Conservation (phyloP, 2,329 filamentous ascomycete genomes). For the Aspergillus eucalypticola region DNA sequence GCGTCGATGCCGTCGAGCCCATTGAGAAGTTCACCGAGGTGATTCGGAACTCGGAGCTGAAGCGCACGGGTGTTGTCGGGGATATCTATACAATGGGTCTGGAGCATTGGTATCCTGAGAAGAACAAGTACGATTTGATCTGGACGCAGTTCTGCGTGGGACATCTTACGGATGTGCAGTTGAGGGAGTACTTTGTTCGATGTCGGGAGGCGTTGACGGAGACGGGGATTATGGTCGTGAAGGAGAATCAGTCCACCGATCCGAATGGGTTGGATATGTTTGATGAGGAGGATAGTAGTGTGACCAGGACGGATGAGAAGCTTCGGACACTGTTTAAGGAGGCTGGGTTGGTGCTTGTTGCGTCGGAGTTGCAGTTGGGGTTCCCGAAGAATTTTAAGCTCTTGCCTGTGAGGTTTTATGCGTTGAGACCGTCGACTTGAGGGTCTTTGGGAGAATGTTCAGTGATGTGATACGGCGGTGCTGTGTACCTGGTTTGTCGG, state of each 20-base stretch:
- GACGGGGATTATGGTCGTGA: slow-evolving; percentile 63
- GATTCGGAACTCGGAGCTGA: slow-evolving; percentile 47
- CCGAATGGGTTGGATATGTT: slow-evolving; percentile 63
- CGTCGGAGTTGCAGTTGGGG: slow-evolving; percentile 70
- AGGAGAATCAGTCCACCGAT: slow-evolving; percentile 72
- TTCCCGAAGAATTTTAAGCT: slow-evolving; percentile 64
- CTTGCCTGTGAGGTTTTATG: slow-evolving; percentile 76
- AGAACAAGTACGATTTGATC: slow-evolving; percentile 69
- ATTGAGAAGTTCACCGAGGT: slow-evolving; percentile 74
- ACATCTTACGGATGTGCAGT: slow-evolving; percentile 73
- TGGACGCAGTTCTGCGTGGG: slow-evolving; percentile 92
- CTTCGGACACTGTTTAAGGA: slow-evolving; percentile 69
- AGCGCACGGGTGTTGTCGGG: slow-evolving; percentile 54
- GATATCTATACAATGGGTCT: slow-evolving; percentile 71
- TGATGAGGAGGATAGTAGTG: slow-evolving; percentile 72
- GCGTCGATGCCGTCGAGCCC: slow-evolving; percentile 83
- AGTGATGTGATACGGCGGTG: not conserved
- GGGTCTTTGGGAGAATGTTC: not conserved
- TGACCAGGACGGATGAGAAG: slow-evolving; percentile 74
- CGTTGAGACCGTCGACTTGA: slow-evolving; percentile 57
- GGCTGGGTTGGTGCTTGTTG: slow-evolving; percentile 68
- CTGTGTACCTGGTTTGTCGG: too few species aligned
- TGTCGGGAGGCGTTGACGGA: slow-evolving; percentile 56
- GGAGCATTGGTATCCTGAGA: slow-evolving; percentile 64
- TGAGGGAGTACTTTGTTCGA: slow-evolving; percentile 66